These are phyloP conservation scores for Rhodotorula sp. DNA, from an alignment of 1,284 basidiomycete species.

Conservation along the genomic window DNA sequence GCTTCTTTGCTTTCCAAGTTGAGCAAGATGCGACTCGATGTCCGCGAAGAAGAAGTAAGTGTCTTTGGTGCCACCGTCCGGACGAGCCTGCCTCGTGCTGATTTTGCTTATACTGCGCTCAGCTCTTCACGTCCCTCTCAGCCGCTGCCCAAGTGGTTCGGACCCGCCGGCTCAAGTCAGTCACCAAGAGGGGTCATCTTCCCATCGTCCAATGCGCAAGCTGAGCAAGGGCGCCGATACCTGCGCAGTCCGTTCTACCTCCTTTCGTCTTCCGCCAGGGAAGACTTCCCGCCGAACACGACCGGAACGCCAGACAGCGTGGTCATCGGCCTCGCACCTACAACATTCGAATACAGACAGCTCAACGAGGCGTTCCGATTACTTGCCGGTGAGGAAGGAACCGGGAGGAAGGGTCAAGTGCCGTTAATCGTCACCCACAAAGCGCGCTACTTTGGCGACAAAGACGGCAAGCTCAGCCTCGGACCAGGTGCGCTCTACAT, in stretches of 20 bases:
- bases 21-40: slow-evolving; percentile 57
- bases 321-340: slow-evolving; percentile 64
- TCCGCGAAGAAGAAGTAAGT: slow-evolving; percentile 54
- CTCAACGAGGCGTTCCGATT: slow-evolving; percentile 68
- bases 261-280: slow-evolving; percentile 59
- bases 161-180: slow-evolving; percentile 54
- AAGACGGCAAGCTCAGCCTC: slow-evolving; percentile 59
- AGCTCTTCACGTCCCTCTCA: slow-evolving; percentile 60
- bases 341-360: slow-evolving; percentile 56
- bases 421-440: slow-evolving; percentile 62
- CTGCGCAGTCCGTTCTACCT: slow-evolving; percentile 59
- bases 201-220: too few relatives aligned
- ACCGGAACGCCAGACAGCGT: slow-evolving; percentile 56
- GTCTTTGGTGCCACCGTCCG: too few relatives aligned
- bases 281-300: slow-evolving; percentile 54
- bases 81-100: not conserved
- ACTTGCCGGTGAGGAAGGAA: slow-evolving; percentile 48
- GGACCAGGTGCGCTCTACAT: slow-evolving; percentile 57
- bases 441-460: slow-evolving; percentile 55
- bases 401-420: slow-evolving; percentile 20
- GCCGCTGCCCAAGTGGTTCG: slow-evolving; percentile 58
- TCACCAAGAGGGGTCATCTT: slow-evolving; percentile 1
- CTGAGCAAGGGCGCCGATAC: too few relatives aligned
- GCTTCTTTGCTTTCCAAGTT: slow-evolving; percentile 53
- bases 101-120: not conserved